Percentiles rank a stretch among this genome's conserved stretches.
These are phyloP conservation scores for Melampsora larici-populina DNA, from an alignment of 1,284 basidiomycete species.

Conservation along the genomic window DNA sequence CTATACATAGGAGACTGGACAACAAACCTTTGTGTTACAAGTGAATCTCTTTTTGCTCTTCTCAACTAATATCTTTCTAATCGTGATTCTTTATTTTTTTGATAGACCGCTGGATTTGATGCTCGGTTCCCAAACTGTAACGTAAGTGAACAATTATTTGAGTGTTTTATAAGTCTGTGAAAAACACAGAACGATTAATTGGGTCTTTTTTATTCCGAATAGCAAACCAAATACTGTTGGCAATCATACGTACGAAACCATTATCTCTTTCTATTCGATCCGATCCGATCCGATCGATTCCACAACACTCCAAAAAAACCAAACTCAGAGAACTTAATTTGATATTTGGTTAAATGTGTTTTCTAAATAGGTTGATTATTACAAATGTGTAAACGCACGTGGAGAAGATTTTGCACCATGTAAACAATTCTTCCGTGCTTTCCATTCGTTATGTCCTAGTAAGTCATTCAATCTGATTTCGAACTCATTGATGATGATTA, in stretches of 20 bases:
- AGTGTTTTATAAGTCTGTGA: neutral
- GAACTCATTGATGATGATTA: neutral
- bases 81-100: slow-evolving; percentile 58
- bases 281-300: neutral
- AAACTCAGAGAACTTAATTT: neutral
- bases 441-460: slow-evolving; percentile 87
- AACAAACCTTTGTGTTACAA: slow-evolving; percentile 2
- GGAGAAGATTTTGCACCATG: slow-evolving; percentile 96
- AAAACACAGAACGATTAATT: slow-evolving; percentile 82
- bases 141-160: slow-evolving; percentile 47
- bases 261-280: neutral
- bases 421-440: slow-evolving; percentile 97
- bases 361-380: slow-evolving; percentile 63
- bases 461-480: neutral
- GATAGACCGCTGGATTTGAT: slow-evolving; percentile 82
- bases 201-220: slow-evolving; percentile 59
- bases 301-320: no score
- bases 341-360: neutral
- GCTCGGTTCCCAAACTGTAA: slow-evolving; percentile 90
- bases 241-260: slow-evolving; percentile 73
- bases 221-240: slow-evolving; percentile 56
- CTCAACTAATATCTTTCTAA: neutral
- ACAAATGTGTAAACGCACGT: slow-evolving; percentile 94
- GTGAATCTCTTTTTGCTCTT: neutral
- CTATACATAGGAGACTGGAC: neutral